A percentile compares a stretch with the other conserved stretches of the same genome.
These are phyloP conservation scores for Arthrobotrys musiformis DNA, from an alignment of 2,329 filamentous ascomycete species.

Conservation along the genomic window DNA sequence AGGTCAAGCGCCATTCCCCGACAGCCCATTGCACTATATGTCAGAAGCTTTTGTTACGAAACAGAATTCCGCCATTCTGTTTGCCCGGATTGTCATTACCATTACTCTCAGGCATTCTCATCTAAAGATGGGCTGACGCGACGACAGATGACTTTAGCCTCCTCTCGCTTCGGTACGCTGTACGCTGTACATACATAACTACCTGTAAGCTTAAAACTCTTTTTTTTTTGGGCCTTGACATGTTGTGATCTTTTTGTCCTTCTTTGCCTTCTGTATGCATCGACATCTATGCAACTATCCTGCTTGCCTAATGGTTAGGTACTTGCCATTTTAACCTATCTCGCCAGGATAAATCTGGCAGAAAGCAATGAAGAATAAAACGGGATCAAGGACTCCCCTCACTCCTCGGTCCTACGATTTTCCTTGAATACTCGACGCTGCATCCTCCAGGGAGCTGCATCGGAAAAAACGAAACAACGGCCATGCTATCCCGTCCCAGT, in stretches of 20 bases:
- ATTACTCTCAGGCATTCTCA: constrained; percentile 14
- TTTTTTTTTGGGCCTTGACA: constrained; percentile 14
- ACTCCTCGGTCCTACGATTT: constrained; percentile 49
- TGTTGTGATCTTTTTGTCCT: constrained; percentile 2
- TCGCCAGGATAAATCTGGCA: constrained; percentile 33
- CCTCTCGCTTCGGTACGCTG: constrained; percentile 40
- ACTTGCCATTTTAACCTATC: constrained; percentile 49
- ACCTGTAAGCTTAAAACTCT: constrained; percentile 18
- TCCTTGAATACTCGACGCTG: constrained; percentile 41
- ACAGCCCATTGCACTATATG: neutral
- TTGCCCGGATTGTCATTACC: neutral
- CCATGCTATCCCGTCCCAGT: constrained; percentile 8
- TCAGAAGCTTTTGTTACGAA: neutral
- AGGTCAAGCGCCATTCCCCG: constrained; percentile 22
- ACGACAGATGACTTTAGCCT: constrained; percentile 12
- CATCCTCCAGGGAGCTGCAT: constrained; percentile 13
- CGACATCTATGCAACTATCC: constrained; percentile 15
- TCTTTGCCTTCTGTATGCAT: constrained; percentile 43
- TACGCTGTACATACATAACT: constrained; percentile 5
- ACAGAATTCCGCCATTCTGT: constrained; percentile 13
- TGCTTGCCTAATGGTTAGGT: constrained; percentile 9
- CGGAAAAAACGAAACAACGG: constrained; percentile 30
- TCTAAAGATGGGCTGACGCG: constrained; percentile 34
- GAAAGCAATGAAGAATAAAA: constrained; percentile 5
- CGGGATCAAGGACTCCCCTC: constrained; percentile 16